A percentile compares a stretch with the other conserved stretches of the same genome.
phyloP scores from a whole-genome alignment of 2,329 filamentous ascomycete genomes.

The Stagonosporopsis tanaceti region DNA sequence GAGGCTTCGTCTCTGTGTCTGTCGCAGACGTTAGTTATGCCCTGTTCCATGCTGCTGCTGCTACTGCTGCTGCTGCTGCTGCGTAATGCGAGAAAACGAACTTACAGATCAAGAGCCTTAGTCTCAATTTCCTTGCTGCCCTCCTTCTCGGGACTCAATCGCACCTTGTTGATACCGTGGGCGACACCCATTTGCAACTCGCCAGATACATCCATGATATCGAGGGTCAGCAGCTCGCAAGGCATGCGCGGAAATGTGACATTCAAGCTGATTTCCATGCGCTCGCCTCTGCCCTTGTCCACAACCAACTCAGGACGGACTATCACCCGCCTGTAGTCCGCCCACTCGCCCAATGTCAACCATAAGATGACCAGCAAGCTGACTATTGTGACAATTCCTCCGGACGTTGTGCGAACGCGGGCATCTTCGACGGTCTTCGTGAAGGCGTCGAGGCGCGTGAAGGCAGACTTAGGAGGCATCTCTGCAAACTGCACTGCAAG shows the following conservation, averaged over 20 bases:
- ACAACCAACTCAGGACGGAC: conserved; percentile 94
- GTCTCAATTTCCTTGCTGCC: conserved; percentile 66
- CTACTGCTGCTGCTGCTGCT: neutral
- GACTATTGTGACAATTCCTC: conserved; percentile 91
- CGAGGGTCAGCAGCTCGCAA: conserved; percentile 93
- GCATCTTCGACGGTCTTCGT: conserved; percentile 99
- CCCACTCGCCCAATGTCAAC: conserved; percentile 94
- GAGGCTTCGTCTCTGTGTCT: conserved; percentile 72
- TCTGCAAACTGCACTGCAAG: conserved; percentile 25
- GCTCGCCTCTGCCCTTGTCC: conserved; percentile 95
- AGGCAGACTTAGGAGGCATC: conserved; percentile 92
- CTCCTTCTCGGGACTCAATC: conserved; percentile 74
- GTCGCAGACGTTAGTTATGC: neutral
- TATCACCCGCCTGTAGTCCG: conserved; percentile 84
- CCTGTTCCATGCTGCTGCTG: neutral
- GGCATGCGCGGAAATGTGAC: conserved; percentile 93
- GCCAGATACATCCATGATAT: conserved; percentile 98
- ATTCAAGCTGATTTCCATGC: conserved; percentile 99
- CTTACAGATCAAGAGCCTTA: conserved; percentile 51
- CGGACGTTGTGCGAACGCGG: conserved; percentile 91
- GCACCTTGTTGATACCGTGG: conserved; percentile 91
- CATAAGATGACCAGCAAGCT: conserved; percentile 89
- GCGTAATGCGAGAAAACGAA: neutral
- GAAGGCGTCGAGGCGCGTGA: conserved; percentile 97
- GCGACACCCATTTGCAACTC: conserved; percentile 95